Conservation (phyloP, 1,284 basidiomycete species). For the Ceratobasidium sp. region DNA sequence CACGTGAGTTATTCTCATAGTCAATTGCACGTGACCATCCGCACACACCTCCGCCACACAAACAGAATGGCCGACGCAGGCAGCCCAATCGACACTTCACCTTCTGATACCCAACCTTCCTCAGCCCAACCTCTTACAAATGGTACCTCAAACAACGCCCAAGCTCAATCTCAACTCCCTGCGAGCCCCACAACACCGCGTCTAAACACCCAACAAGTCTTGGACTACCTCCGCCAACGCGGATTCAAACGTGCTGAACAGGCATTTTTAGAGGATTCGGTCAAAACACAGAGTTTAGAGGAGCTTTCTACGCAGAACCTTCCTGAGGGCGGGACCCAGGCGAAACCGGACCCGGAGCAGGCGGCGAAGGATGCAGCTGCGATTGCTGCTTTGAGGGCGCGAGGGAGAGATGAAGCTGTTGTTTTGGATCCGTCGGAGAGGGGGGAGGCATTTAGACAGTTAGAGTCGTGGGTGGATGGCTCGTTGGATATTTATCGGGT, state of each 20-base stretch:
- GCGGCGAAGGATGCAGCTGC: conserved; percentile 60
- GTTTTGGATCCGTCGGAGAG: conserved; percentile 90
- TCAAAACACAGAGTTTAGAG: conserved; percentile 28
- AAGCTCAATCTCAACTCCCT: conserved; percentile 4
- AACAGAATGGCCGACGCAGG: conserved; percentile 25
- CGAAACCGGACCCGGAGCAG: conserved; percentile 56
- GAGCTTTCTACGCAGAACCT: conserved; percentile 70
- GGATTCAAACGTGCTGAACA: conserved; percentile 85
- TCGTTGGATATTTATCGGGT: conserved; percentile 89
- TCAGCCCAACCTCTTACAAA: conserved; percentile 25
- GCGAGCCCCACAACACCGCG: conserved; percentile 38
- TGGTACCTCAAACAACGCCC: conserved; percentile 9
- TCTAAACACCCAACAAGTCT: conserved; percentile 59
- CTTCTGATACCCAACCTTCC: conserved; percentile 34
- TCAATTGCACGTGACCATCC: no score
- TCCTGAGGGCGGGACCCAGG: conserved; percentile 70
- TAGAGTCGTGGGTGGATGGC: conserved; percentile 95
- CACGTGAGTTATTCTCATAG: no score
- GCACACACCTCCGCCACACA: neutral
- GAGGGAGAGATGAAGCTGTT: conserved; percentile 85
- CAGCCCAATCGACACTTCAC: conserved; percentile 26
- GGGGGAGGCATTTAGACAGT: conserved; percentile 86
- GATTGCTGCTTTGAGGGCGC: conserved; percentile 78
- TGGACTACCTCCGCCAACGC: conserved; percentile 87
- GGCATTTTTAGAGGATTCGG: conserved; percentile 72